A percentile compares a stretch with the other conserved stretches of the same genome.
phyloP scores from a whole-genome alignment of 306 rosid species.

The barrel medic (Medicago truncatula) region DNA sequence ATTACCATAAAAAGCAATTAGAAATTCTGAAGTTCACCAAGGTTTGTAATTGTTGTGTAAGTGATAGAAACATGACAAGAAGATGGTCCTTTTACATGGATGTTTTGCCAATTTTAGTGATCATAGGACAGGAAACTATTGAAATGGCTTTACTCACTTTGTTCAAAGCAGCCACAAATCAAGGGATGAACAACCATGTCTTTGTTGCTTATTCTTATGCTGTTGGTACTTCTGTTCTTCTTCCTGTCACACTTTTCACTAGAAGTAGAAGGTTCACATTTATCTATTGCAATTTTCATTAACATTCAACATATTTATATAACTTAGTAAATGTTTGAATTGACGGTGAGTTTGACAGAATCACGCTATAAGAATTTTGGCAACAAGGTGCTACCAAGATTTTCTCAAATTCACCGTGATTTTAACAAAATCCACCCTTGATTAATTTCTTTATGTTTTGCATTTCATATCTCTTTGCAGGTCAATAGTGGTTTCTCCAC shows the following conservation, averaged over 20 bases:
- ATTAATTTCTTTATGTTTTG: conserved; percentile 23
- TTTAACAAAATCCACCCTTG: neutral
- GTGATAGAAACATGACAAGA: conserved; percentile 38
- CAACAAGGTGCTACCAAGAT: neutral
- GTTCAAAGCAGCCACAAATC: conserved; percentile 78
- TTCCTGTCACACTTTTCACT: conserved; percentile 65
- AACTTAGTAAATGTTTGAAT: neutral
- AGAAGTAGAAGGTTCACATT: conserved; percentile 45
- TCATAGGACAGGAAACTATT: conserved; percentile 63
- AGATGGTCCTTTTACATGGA: conserved; percentile 52
- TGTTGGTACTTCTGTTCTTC: conserved; percentile 66
- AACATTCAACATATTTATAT: too few species aligned
- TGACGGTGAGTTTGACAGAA: neutral
- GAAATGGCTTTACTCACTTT: conserved; percentile 77
- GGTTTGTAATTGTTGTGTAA: neutral
- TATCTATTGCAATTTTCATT: neutral
- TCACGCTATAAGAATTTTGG: neutral
- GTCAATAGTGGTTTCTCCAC: conserved; percentile 76
- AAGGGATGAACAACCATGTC: conserved; percentile 84
- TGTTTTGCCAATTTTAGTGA: conserved; percentile 59
- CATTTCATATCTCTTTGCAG: conserved; percentile 48
- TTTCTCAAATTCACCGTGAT: neutral
- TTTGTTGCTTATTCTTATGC: conserved; percentile 84
- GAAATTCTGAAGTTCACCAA: neutral
- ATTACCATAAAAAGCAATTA: neutral